Conservation (phyloP, 306 rosid species). For the Quercus suber region DNA sequence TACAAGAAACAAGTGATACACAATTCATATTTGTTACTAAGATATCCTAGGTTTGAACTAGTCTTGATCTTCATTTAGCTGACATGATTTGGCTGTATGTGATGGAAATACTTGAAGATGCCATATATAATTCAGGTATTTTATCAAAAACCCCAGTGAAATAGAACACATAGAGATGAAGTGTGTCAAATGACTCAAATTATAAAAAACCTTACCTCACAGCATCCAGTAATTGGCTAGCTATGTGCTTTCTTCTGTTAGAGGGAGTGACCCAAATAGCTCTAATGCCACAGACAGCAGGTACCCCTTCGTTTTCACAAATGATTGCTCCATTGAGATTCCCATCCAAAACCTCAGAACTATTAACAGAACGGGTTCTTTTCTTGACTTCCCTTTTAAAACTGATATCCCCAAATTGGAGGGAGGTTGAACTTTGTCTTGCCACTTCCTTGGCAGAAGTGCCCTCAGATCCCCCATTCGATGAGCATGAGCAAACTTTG, state of each 20-base stretch:
- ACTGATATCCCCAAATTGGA: constrained; percentile 66
- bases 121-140: neutral
- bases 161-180: neutral
- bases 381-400: constrained; percentile 61
- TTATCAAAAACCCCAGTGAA: neutral
- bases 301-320: constrained; percentile 51
- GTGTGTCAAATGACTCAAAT: neutral
- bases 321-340: constrained; percentile 44
- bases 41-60: neutral
- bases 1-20: neutral
- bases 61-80: neutral
- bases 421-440: constrained; percentile 27
- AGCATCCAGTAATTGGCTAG: constrained; percentile 67
- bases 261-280: constrained; percentile 87
- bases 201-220: constrained; percentile 48
- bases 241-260: constrained; percentile 68
- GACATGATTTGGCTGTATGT: neutral
- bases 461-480: constrained; percentile 17
- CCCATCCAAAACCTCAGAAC: constrained; percentile 31
- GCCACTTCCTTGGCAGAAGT: constrained; percentile 18
- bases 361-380: constrained; percentile 28
- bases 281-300: constrained; percentile 74
- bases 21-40: neutral
- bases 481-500: constrained; percentile 46
- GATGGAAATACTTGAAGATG: neutral